Evolutionary conservation across 2,329 filamentous ascomycete species (phyloP), one percentile per base, ranked within the genome.

Genomic region (Cryoendolithus antarcticus): DNA sequence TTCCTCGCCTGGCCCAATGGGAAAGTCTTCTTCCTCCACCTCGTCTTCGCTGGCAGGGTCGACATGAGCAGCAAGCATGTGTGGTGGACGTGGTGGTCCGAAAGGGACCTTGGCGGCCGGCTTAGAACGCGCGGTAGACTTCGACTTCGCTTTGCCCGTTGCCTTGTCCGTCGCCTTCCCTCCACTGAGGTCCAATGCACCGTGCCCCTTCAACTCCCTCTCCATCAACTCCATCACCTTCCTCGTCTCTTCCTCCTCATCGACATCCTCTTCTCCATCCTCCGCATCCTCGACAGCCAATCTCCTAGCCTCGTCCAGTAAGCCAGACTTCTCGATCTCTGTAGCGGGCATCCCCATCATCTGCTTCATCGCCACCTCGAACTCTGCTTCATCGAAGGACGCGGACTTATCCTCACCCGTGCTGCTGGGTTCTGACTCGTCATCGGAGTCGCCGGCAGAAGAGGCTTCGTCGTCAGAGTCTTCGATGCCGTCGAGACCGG

Each of bases 301-400:
- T 35, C 48, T 55, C 8, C 57, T 46, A 6, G 58, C 58, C 47
- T 60, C 58, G 10, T 52, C 52, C 6, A 58, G 40, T 3, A 61
- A 40, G 4, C 58, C 58, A 9, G 43, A 53, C 32, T 47, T 52
- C 39, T 60, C 51, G 30, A 57, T 48, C 9, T 59, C 48, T 12
- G 61, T 59, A 3, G 66, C 60, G 6, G 73, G 69, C 58, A 77
- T 67, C 0, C 83, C 84, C 80, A 91, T 88, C 79, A 93, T 88
- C 55, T 93, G 83, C 44, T 78, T 76, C 85, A 98, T 94, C 72
- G 94, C 86, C 38, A 68, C 74, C 6, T 81, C 72, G 49, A 95
- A 94, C 39, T 89, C 81, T 29, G 79, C 75, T 58, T 96, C 88
- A 47, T 93, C 77, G 48, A 93, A 89, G 41, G 77, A 81, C 4